Conservation (phyloP, 2,329 filamentous ascomycete genomes). For the Sarocladiaceae sp. region DNA sequence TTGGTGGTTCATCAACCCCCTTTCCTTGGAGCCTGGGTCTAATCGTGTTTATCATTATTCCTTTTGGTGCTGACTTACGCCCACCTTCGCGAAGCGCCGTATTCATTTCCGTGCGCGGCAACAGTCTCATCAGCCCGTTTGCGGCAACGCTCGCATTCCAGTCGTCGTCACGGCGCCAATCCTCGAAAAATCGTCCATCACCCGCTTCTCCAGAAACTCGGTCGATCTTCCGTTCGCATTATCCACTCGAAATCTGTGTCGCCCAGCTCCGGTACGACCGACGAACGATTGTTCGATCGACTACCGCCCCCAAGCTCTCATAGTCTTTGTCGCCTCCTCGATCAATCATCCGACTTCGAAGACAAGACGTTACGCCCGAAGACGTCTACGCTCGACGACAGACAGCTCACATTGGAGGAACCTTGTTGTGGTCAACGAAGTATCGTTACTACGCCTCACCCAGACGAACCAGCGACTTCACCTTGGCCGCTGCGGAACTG, state of each 20-base stretch:
- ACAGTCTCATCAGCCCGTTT: constrained; percentile 1
- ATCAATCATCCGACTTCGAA: background rate
- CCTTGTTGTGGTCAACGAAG: too few species aligned
- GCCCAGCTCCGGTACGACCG: background rate
- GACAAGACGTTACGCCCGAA: background rate
- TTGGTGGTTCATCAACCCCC: background rate
- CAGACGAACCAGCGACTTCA: too few species aligned
- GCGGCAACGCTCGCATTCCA: constrained; percentile 7
- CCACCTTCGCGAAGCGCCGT: background rate
- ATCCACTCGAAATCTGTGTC: constrained; percentile 2
- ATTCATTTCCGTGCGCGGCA: background rate
- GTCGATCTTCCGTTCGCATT: background rate
- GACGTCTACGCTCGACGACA: background rate
- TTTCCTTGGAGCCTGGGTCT: background rate
- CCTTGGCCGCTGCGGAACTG: too few species aligned
- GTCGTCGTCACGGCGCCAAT: constrained; percentile 3
- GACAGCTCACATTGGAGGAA: too few species aligned
- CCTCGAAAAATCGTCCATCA: background rate
- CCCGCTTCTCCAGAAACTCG: constrained; percentile 3
- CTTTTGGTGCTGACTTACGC: background rate
- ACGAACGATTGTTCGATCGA: background rate
- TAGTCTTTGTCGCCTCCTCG: background rate
- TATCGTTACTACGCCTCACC: too few species aligned
- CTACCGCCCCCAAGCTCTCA: background rate
- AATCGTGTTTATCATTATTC: background rate